A percentile compares a stretch with the other conserved stretches of the same genome.
These are phyloP conservation scores for Aspergillus amoenus DNA, from an alignment of 2,329 filamentous ascomycete species.

Conservation along the genomic window DNA sequence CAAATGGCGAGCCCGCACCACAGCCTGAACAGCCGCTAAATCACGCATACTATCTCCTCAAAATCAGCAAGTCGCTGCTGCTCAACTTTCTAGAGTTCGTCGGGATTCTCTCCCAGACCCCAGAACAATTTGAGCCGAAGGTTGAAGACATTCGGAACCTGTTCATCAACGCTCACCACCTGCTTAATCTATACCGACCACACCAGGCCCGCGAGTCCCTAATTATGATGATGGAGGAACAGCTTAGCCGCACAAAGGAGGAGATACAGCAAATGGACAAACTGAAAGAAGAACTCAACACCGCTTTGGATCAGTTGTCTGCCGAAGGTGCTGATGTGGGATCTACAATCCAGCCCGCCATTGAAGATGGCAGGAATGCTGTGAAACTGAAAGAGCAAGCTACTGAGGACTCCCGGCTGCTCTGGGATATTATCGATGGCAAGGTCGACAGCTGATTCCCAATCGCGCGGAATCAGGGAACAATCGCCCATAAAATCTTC, in stretches of 20 bases:
- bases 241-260: slow-evolving; percentile 67
- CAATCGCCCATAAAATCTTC: background rate
- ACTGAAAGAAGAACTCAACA: slow-evolving; percentile 66
- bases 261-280: slow-evolving; percentile 78
- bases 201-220: slow-evolving; percentile 88
- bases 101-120: slow-evolving; percentile 67
- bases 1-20: slow-evolving; percentile 50
- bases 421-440: slow-evolving; percentile 43
- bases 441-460: slow-evolving; percentile 15
- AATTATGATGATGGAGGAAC: slow-evolving; percentile 83
- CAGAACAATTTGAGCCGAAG: slow-evolving; percentile 68
- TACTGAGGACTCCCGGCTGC: slow-evolving; percentile 29
- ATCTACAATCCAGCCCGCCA: slow-evolving; percentile 7
- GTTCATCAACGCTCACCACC: slow-evolving; percentile 87
- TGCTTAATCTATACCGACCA: slow-evolving; percentile 90
- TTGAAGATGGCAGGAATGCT: slow-evolving; percentile 7
- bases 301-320: slow-evolving; percentile 36
- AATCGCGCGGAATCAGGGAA: background rate
- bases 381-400: slow-evolving; percentile 17
- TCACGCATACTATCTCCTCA: slow-evolving; percentile 64
- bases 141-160: slow-evolving; percentile 76
- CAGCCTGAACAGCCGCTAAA: slow-evolving; percentile 44
- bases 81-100: slow-evolving; percentile 86
- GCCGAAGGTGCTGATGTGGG: slow-evolving; percentile 28
- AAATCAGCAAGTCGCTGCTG: slow-evolving; percentile 78